Evolutionary conservation across 306 rosid genomes (phyloP).

Genomic region (Inga oerstediana): DNA sequence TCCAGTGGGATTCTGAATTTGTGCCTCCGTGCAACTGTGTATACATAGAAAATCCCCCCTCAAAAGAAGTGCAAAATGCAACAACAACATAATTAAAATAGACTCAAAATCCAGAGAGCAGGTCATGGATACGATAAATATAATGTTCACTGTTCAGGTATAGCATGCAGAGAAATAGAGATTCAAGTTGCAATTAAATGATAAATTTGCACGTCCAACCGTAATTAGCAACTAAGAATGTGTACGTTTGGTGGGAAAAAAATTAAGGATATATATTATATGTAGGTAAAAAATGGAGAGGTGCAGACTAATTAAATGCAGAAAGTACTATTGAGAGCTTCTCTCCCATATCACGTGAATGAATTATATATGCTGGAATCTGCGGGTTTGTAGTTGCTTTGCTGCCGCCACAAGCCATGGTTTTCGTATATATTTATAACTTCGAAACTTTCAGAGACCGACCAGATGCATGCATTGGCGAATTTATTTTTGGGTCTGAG

Average conservation of each 20-base stretch:
- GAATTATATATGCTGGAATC: too few relatives aligned
- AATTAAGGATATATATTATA: not conserved
- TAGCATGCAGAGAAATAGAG: not conserved
- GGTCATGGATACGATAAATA: not conserved
- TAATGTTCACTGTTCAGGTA: not conserved
- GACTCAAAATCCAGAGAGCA: conserved; percentile 17
- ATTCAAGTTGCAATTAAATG: not conserved
- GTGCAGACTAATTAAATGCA: not conserved
- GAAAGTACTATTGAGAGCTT: too few relatives aligned
- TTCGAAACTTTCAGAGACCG: too few relatives aligned
- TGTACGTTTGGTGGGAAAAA: not conserved
- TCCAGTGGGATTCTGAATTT: conserved; percentile 14
- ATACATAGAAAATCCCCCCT: not conserved
- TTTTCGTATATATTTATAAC: too few relatives aligned
- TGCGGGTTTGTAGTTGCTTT: too few relatives aligned
- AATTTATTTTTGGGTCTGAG: not conserved
- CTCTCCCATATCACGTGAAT: too few relatives aligned
- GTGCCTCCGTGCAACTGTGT: not conserved
- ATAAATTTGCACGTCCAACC: not conserved
- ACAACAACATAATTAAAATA: not conserved
- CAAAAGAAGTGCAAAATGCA: not conserved
- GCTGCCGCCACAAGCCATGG: too few relatives aligned
- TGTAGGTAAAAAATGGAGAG: not conserved
- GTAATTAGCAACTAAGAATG: not conserved
- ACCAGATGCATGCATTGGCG: too few relatives aligned